A percentile compares a stretch with the other conserved stretches of the same genome.
These are phyloP conservation scores for Hyphodiscus sp. DNA, from an alignment of 2,329 filamentous ascomycete species.

Conservation along the genomic window DNA sequence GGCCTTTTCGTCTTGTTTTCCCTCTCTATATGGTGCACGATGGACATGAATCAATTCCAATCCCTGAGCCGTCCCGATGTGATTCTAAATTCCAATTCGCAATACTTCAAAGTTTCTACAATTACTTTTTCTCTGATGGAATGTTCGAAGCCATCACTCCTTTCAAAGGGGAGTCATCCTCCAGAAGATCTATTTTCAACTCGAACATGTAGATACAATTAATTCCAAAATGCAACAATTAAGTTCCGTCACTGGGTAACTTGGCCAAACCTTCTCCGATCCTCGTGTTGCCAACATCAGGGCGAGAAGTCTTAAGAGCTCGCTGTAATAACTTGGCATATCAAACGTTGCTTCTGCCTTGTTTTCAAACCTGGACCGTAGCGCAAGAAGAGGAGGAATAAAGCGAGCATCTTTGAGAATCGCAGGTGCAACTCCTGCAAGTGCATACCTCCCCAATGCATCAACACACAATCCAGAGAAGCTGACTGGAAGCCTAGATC, in stretches of 20 bases:
- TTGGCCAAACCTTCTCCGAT: not conserved
- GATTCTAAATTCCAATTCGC: too few species aligned
- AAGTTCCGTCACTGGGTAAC: not conserved
- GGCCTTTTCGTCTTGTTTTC: too few species aligned
- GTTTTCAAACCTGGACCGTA: not conserved
- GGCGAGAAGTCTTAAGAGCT: not conserved
- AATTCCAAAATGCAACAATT: not conserved
- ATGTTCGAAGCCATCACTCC: too few species aligned
- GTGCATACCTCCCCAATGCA: conserved; percentile 1
- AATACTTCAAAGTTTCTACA: too few species aligned
- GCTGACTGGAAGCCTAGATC: not conserved
- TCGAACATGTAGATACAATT: too few species aligned
- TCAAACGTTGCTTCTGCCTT: not conserved
- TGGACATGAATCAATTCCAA: too few species aligned
- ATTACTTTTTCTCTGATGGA: too few species aligned
- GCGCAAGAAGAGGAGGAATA: not conserved
- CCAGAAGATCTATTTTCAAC: too few species aligned
- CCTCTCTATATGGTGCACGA: too few species aligned
- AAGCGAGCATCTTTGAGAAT: not conserved
- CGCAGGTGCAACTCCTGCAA: not conserved
- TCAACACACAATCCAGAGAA: not conserved
- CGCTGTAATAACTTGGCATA: not conserved
- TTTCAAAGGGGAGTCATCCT: too few species aligned
- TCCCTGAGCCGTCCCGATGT: too few species aligned
- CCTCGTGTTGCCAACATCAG: not conserved